phyloP scores from a whole-genome alignment of 1,139 yeast genomes.

The Geotrichum candidum region DNA sequence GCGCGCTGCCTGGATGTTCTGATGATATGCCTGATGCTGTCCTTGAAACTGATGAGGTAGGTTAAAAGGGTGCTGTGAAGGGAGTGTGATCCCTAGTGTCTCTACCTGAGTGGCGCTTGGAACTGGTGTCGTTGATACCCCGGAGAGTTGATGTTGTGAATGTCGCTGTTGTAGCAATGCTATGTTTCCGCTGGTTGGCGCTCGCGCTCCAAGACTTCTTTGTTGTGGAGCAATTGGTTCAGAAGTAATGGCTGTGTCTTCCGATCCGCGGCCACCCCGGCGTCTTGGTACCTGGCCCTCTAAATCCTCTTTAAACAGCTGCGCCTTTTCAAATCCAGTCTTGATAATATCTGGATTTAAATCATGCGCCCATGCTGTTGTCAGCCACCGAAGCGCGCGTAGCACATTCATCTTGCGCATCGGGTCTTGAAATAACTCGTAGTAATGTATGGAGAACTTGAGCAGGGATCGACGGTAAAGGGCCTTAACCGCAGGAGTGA shows the following conservation, averaged over 20 bases:
- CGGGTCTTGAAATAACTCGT: constrained; percentile 15
- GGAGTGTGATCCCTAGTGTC: constrained; percentile 1
- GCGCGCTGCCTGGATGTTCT: constrained; percentile 1
- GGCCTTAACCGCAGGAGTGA: constrained; percentile 12
- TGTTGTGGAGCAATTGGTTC: constrained; percentile 6
- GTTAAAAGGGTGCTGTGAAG: constrained; percentile 12
- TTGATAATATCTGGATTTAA: constrained; percentile 9
- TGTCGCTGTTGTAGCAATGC: constrained; percentile 5
- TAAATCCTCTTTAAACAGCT: constrained; percentile 7
- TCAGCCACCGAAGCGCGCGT: constrained; percentile 14
- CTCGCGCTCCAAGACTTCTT: not conserved
- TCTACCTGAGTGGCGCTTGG: not conserved
- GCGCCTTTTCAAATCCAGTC: constrained; percentile 11
- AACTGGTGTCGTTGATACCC: not conserved
- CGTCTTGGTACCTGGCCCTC: not conserved
- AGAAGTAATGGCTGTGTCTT: not conserved
- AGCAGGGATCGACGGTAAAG: constrained; percentile 9
- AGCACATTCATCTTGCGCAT: constrained; percentile 16
- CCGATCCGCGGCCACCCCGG: not conserved
- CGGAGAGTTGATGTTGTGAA: constrained; percentile 2
- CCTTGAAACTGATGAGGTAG: not conserved
- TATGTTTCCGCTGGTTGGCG: not conserved
- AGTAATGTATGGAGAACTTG: constrained; percentile 12
- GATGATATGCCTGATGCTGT: not conserved
- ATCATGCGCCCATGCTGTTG: constrained; percentile 15